These are phyloP conservation scores for Platanthera zijinensis DNA, from an alignment of 106 monocot genomes.

Conservation along the genomic window DNA sequence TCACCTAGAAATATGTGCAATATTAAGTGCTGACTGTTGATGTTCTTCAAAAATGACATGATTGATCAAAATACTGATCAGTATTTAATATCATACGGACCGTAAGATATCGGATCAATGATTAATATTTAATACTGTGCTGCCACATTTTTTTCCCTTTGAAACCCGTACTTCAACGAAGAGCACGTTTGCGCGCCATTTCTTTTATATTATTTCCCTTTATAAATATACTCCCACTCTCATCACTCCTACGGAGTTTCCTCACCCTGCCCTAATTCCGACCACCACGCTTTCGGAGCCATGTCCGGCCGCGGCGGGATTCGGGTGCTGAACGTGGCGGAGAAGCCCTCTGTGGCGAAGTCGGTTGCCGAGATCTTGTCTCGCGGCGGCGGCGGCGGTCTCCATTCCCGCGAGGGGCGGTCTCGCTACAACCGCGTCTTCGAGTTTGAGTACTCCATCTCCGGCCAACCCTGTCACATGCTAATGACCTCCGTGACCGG, in stretches of 20 bases:
- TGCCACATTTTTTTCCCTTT: no score
- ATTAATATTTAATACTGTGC: no score
- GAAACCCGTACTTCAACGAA: no score
- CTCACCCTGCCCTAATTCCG: neutral
- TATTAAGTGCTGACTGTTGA: no score
- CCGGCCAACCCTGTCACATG: slow-evolving; percentile 66
- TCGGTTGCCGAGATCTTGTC: slow-evolving; percentile 85
- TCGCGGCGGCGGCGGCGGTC: slow-evolving; percentile 27
- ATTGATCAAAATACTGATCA: no score
- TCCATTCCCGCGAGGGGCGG: slow-evolving; percentile 53
- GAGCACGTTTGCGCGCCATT: no score
- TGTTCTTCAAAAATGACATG: no score
- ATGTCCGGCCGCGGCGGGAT: slow-evolving; percentile 27
- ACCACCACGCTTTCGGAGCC: neutral
- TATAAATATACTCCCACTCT: neutral
- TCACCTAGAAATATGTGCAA: no score
- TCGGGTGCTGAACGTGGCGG: slow-evolving; percentile 87
- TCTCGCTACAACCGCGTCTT: slow-evolving; percentile 87
- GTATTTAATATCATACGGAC: no score
- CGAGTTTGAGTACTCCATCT: slow-evolving; percentile 82
- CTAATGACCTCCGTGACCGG: slow-evolving; percentile 91
- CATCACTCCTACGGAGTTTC: neutral
- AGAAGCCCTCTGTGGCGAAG: slow-evolving; percentile 98
- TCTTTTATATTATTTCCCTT: no score
- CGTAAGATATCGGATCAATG: no score